phyloP scores from a whole-genome alignment of 768 basidiomycete species.

The Mycena capillaripes region DNA sequence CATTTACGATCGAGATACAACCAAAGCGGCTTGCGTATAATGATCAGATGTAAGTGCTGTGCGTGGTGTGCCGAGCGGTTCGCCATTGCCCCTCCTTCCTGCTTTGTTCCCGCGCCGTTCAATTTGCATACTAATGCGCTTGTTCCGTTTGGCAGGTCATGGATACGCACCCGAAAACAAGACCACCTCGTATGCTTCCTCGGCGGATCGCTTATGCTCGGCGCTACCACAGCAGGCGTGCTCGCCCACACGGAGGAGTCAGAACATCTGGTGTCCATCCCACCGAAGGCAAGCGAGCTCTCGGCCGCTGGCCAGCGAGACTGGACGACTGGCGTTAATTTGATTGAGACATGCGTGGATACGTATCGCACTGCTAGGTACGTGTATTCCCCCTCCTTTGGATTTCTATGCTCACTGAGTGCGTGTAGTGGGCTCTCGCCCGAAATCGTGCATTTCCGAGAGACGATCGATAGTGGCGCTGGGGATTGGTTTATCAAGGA shows the following conservation, averaged over 20 bases:
- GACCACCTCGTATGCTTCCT: conserved; percentile 98
- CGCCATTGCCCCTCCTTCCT: no score
- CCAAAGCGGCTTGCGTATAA: conserved; percentile 62
- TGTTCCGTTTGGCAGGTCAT: conserved; percentile 59
- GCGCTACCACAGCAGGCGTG: conserved; percentile 79
- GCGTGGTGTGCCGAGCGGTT: no score
- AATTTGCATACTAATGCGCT: not conserved
- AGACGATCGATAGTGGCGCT: conserved; percentile 62
- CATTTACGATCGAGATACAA: conserved; percentile 86
- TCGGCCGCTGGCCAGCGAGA: conserved; percentile 75
- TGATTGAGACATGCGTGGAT: conserved; percentile 91
- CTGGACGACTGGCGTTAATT: conserved; percentile 84
- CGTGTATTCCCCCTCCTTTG: conserved; percentile 43
- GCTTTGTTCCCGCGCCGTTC: no score
- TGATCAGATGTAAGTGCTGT: conserved; percentile 51
- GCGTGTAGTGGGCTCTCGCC: conserved; percentile 78
- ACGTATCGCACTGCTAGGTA: conserved; percentile 91
- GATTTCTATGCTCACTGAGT: not conserved
- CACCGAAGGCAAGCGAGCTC: conserved; percentile 73
- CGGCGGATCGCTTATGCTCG: conserved; percentile 92
- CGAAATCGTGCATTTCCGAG: conserved; percentile 88
- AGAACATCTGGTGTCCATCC: conserved; percentile 72
- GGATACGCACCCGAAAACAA: conserved; percentile 88
- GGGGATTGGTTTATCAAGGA: conserved; percentile 95
- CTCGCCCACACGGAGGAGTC: no score